Percentiles rank a stretch among this genome's conserved stretches.
Evolutionary conservation across 768 basidiomycete species (phyloP).

Genomic region (Mycena floridula): DNA sequence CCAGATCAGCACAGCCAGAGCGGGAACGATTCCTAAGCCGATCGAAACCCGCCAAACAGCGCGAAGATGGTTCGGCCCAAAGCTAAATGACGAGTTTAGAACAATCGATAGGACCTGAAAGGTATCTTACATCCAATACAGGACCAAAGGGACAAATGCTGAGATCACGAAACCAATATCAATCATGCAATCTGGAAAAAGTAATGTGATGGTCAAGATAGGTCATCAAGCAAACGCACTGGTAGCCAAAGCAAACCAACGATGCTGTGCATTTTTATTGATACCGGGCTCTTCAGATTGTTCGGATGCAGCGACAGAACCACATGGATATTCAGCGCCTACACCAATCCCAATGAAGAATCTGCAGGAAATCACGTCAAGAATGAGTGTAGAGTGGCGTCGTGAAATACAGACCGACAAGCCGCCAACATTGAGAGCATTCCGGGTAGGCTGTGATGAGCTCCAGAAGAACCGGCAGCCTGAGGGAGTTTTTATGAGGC

Average conservation of each 20-base stretch:
- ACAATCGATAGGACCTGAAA: background rate
- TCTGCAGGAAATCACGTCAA: slow-evolving; percentile 25
- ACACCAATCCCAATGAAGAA: slow-evolving; percentile 88
- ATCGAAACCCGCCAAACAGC: slow-evolving; percentile 86
- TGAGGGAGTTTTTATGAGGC: no score
- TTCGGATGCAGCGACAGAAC: slow-evolving; percentile 84
- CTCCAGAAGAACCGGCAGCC: slow-evolving; percentile 80
- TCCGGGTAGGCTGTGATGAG: slow-evolving; percentile 61
- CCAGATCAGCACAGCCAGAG: slow-evolving; percentile 79
- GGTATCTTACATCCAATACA: slow-evolving; percentile 75
- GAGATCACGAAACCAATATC: slow-evolving; percentile 78
- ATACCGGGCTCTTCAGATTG: slow-evolving; percentile 83
- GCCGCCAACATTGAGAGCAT: slow-evolving; percentile 73
- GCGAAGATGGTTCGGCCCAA: slow-evolving; percentile 71
- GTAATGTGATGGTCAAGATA: background rate
- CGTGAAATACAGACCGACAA: slow-evolving; percentile 50
- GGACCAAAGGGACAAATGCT: slow-evolving; percentile 76
- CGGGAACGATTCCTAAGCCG: slow-evolving; percentile 79
- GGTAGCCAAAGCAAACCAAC: slow-evolving; percentile 85
- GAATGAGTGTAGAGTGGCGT: background rate
- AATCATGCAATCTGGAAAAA: slow-evolving; percentile 67
- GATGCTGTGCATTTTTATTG: slow-evolving; percentile 72
- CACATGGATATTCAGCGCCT: slow-evolving; percentile 87
- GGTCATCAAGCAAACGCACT: slow-evolving; percentile 41
- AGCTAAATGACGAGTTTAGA: slow-evolving; percentile 33